Percentiles rank a stretch among this genome's conserved stretches.
Evolutionary conservation across 2,329 filamentous ascomycete species (phyloP).

Genomic region (Aspergillus sp.): DNA sequence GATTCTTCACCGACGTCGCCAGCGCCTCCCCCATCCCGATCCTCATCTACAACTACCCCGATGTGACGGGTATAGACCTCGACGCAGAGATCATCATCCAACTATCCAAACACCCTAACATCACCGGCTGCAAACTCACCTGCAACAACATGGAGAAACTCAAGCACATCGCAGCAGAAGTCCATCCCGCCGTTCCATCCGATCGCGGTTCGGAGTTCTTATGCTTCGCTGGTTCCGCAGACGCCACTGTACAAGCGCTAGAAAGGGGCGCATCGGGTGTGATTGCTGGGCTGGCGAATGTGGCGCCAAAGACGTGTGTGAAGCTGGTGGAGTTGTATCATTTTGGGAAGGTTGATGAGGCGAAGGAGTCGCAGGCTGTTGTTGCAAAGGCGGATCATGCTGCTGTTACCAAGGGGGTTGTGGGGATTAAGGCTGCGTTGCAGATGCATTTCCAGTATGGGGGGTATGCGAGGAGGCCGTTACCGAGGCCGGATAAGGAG

Average conservation of each 20-base stretch:
- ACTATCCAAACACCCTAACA: conserved; percentile 51
- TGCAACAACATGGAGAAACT: conserved; percentile 64
- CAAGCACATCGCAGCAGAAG: conserved; percentile 47
- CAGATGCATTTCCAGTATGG: conserved; percentile 62
- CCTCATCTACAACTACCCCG: conserved; percentile 63
- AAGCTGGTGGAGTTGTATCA: conserved; percentile 55
- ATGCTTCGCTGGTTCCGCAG: conserved; percentile 67
- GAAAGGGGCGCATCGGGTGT: conserved; percentile 67
- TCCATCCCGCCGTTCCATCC: conserved; percentile 64
- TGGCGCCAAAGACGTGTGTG: conserved; percentile 63
- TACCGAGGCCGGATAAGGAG: conserved; percentile 17
- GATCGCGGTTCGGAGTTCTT: conserved; percentile 68
- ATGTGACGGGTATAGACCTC: conserved; percentile 56
- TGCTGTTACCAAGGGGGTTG: conserved; percentile 63
- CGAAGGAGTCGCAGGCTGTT: conserved; percentile 59
- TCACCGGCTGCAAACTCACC: conserved; percentile 61
- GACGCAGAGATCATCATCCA: conserved; percentile 54
- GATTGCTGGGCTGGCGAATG: conserved; percentile 67
- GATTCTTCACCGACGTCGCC: conserved; percentile 59
- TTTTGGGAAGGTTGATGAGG: conserved; percentile 56
- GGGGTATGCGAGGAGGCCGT: conserved; percentile 54
- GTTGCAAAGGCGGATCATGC: conserved; percentile 66
- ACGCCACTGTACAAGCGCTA: conserved; percentile 68
- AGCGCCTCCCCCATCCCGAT: conserved; percentile 51
- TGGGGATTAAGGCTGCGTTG: conserved; percentile 64